Percentiles rank a stretch among this genome's conserved stretches.
phyloP scores from a whole-genome alignment of 2,329 filamentous ascomycete species.

The Claviceps fusiformis region DNA sequence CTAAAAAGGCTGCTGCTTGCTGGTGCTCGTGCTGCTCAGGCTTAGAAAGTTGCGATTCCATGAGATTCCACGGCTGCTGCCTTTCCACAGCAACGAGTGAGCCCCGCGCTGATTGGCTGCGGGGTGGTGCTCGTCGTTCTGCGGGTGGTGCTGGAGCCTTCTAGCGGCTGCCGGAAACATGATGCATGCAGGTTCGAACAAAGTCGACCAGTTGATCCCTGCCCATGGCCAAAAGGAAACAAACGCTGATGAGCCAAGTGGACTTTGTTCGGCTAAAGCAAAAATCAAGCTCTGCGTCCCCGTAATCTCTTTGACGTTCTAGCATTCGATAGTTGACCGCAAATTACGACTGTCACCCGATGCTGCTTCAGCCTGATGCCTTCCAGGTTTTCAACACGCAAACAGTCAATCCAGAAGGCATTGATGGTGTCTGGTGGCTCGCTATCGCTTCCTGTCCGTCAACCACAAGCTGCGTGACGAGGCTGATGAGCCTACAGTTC shows the following conservation, averaged over 20 bases:
- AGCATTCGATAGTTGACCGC: neutral
- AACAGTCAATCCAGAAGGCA: no score
- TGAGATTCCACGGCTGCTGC: constrained; percentile 28
- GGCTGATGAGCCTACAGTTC: neutral
- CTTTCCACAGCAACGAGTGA: constrained; percentile 13
- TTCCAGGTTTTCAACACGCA: no score
- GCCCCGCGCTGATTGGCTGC: constrained; percentile 14
- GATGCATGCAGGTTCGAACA: neutral
- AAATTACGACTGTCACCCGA: neutral
- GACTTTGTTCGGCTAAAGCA: neutral
- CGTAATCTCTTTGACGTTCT: no score
- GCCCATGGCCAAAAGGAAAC: neutral
- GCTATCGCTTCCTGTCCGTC: no score
- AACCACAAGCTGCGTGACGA: neutral
- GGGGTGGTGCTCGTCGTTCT: constrained; percentile 2
- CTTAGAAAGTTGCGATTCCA: constrained; percentile 27
- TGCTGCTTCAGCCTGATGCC: no score
- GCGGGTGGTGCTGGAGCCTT: constrained; percentile 13
- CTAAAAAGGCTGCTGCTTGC: constrained; percentile 20
- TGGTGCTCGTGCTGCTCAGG: constrained; percentile 7
- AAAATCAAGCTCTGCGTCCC: neutral
- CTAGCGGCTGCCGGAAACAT: constrained; percentile 8
- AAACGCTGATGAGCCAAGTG: neutral
- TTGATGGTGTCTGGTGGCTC: no score
- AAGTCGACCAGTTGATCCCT: neutral